Conservation (phyloP, 257 asterid genomes). For the Solanum virginianum region DNA sequence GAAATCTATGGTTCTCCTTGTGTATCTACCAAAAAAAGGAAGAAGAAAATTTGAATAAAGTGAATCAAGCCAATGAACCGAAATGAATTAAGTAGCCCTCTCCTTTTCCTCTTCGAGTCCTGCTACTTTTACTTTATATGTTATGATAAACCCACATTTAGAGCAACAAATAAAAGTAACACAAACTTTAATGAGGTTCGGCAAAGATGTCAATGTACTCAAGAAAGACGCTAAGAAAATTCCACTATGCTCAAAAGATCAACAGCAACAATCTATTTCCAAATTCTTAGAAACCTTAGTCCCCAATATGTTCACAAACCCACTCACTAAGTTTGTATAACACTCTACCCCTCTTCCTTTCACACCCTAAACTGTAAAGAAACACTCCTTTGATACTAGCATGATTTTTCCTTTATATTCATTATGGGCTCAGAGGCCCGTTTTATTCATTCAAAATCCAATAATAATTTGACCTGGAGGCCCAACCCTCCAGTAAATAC, state of each 20-base stretch:
- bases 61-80: neutral
- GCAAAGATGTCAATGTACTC: neutral
- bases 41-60: neutral
- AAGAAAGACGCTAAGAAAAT: neutral
- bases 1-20: slow-evolving; percentile 18
- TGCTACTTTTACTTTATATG: neutral
- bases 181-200: neutral
- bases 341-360: neutral
- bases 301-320: neutral
- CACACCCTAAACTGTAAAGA: neutral
- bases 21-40: slow-evolving; percentile 23
- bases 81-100: neutral
- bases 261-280: neutral
- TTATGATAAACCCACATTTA: neutral
- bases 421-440: too few relatives aligned
- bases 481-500: too few relatives aligned
- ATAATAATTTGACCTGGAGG: too few relatives aligned
- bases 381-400: neutral
- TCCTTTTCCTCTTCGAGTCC: neutral
- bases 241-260: neutral
- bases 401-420: neutral
- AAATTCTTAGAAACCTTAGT: neutral
- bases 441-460: too few relatives aligned
- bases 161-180: neutral
- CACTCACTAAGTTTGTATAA: neutral